Conservation (phyloP, 225 moss, liverwort and hornwort genomes). For the Ulota crispa region DNA sequence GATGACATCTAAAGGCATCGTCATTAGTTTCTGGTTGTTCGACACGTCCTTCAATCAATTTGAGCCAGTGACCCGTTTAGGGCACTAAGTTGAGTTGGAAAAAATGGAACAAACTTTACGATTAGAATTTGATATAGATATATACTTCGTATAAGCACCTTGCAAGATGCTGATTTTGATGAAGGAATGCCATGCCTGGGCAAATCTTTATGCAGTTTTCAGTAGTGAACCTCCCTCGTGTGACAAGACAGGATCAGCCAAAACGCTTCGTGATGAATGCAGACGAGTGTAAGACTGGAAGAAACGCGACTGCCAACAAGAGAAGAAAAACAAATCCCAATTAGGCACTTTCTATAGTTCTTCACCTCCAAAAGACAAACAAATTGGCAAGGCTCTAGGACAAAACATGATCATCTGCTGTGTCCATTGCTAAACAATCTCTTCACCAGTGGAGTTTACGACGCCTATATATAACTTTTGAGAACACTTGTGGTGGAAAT, state of each 20-base stretch:
- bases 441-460: background rate
- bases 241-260: constrained; percentile 47
- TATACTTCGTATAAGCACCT: constrained; percentile 17
- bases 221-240: constrained; percentile 41
- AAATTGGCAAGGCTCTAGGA: background rate
- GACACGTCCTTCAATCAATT: constrained; percentile 19
- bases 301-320: constrained; percentile 58
- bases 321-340: background rate
- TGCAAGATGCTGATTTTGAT: constrained; percentile 12
- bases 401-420: background rate
- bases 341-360: constrained; percentile 1
- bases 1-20: constrained; percentile 10
- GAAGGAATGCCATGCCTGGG: constrained; percentile 5
- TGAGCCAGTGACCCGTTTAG: constrained; percentile 22
- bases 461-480: background rate
- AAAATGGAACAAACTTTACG: constrained; percentile 1
- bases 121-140: background rate
- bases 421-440: background rate
- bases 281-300: constrained; percentile 70
- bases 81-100: constrained; percentile 6
- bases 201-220: constrained; percentile 39
- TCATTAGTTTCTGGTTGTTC: constrained; percentile 36
- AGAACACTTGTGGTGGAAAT: background rate
- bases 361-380: background rate
- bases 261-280: constrained; percentile 65